Percentiles rank a stretch among this genome's conserved stretches.
Conservation (phyloP, 345 rosid species). For the Eucalyptus shirleyi region DNA sequence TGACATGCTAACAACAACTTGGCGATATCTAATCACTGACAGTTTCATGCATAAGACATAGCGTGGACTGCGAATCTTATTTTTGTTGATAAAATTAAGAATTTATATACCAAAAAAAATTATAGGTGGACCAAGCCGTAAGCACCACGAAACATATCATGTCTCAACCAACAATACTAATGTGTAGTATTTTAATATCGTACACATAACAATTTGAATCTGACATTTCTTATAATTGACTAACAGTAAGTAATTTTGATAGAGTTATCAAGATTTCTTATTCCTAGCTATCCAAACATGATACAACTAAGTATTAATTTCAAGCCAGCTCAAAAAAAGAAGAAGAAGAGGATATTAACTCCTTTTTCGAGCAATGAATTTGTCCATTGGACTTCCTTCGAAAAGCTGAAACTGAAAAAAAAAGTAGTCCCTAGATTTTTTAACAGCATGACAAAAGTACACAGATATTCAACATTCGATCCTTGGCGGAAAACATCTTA, state of each 20-base stretch:
- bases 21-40: background rate
- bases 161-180: background rate
- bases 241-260: background rate
- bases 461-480: background rate
- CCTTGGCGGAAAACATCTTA: background rate
- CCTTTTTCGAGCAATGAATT: background rate
- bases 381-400: background rate
- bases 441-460: background rate
- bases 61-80: background rate
- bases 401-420: background rate
- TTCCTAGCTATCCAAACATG: background rate
- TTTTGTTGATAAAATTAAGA: background rate
- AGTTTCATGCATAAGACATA: background rate
- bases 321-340: background rate
- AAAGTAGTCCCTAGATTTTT: background rate
- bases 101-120: background rate
- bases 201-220: background rate
- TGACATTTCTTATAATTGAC: background rate
- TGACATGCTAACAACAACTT: background rate
- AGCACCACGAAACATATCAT: background rate
- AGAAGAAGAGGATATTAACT: background rate
- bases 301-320: background rate
- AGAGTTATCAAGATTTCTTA: background rate
- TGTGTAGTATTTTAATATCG: background rate
- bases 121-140: background rate